Conservation (phyloP, 2,329 filamentous ascomycete genomes). For the Aspergillus udagawae region DNA sequence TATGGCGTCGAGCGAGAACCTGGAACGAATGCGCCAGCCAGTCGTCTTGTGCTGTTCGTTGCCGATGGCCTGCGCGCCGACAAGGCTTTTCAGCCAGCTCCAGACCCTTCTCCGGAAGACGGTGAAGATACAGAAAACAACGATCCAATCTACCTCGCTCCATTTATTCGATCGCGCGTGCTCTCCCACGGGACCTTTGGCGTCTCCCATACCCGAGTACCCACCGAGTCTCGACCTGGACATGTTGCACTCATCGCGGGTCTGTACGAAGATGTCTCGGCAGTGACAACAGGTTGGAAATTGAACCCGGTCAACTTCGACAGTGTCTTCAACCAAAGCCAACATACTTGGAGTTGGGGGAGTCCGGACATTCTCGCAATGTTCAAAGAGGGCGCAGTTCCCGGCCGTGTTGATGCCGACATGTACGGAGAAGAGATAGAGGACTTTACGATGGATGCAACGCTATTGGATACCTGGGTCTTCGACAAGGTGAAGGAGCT, state of each 20-base stretch:
- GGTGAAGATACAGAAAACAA: slow-evolving; percentile 20
- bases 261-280: slow-evolving; percentile 95
- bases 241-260: slow-evolving; percentile 97
- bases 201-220: slow-evolving; percentile 93
- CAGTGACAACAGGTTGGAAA: slow-evolving; percentile 97
- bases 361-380: slow-evolving; percentile 96
- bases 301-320: slow-evolving; percentile 97
- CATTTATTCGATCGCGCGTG: slow-evolving; percentile 84
- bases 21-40: slow-evolving; percentile 68
- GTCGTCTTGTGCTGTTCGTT: slow-evolving; percentile 88
- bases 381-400: slow-evolving; percentile 90
- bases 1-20: slow-evolving; percentile 64
- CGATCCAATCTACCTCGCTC: slow-evolving; percentile 72
- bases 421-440: slow-evolving; percentile 81
- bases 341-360: slow-evolving; percentile 98
- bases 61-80: slow-evolving; percentile 96
- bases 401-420: slow-evolving; percentile 81
- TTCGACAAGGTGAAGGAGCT: slow-evolving; percentile 89
- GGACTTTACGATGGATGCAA: slow-evolving; percentile 81
- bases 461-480: slow-evolving; percentile 84
- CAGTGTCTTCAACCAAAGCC: slow-evolving; percentile 94
- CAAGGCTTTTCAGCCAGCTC: slow-evolving; percentile 93
- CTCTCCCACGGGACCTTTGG: slow-evolving; percentile 91
- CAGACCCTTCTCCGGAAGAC: slow-evolving; percentile 68
- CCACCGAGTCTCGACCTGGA: slow-evolving; percentile 91